A percentile compares a stretch with the other conserved stretches of the same genome.
Evolutionary conservation across 306 rosid species (phyloP).

Genomic region (Hippophae tibetana): DNA sequence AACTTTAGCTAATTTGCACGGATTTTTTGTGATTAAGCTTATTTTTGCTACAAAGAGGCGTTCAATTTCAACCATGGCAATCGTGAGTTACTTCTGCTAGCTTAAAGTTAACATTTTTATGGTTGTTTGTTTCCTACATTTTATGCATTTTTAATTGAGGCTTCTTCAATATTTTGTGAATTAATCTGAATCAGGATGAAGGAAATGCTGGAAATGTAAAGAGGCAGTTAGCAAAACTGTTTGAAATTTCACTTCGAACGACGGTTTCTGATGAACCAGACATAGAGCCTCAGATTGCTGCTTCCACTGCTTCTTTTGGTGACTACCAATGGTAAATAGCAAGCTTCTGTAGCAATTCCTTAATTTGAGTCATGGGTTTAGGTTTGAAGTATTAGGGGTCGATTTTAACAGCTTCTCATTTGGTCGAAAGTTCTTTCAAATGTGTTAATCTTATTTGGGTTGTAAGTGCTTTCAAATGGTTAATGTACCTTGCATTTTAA

Average conservation of each 20-base stretch:
- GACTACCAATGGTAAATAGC: slow-evolving; percentile 75
- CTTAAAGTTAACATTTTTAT: neutral
- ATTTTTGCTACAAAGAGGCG: slow-evolving; percentile 29
- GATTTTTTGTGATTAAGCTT: slow-evolving; percentile 41
- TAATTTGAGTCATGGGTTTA: neutral
- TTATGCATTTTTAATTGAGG: no score
- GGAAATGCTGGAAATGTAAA: slow-evolving; percentile 50
- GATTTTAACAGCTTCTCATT: neutral
- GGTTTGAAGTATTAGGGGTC: neutral
- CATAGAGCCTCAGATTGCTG: slow-evolving; percentile 51
- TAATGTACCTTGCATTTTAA: no score
- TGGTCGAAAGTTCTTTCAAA: no score
- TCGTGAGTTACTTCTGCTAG: slow-evolving; percentile 32
- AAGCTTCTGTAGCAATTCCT: neutral
- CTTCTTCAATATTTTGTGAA: no score
- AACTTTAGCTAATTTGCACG: slow-evolving; percentile 20
- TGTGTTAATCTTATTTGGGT: neutral
- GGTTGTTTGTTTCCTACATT: neutral
- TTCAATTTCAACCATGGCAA: slow-evolving; percentile 46
- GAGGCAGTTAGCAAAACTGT: slow-evolving; percentile 50
- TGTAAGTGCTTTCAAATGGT: no score
- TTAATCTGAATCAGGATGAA: slow-evolving; percentile 40
- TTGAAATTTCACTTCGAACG: slow-evolving; percentile 47
- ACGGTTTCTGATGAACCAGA: slow-evolving; percentile 48
- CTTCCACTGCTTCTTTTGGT: slow-evolving; percentile 53